Base-by-base conservation (phyloP, 23 red algal species). In the Gracilaria gracilis region DNA sequence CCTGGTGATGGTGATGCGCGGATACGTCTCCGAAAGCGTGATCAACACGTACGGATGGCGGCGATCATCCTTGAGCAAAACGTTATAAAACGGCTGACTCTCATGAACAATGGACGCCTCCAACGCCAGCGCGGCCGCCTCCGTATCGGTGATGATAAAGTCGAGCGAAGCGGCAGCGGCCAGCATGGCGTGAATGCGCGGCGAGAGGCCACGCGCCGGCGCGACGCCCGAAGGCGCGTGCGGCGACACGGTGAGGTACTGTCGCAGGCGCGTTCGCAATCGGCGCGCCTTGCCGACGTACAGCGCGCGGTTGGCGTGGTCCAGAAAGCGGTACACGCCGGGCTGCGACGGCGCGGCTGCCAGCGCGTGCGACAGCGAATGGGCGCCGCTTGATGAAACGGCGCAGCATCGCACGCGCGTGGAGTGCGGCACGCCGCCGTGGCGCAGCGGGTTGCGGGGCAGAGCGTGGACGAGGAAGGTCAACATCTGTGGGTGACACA, bases 1-100 rank as follows among this genome's bases (percentile, higher is more conserved):
- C 11, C 88, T 65, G 11, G 84, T 89, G 6, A 96, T 24, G 2
- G 74, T 11, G 40, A 96, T 54, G 59, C 89, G 81, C n/a, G 95
- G 95, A 58, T 96, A 96, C 9, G 39, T 25, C 33, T 96, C 89
- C 21, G 81, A 88, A 79, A 67, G 86, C n/a, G 89, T 93, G 31
- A 96, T 79, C 12, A 79, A 39, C 29, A 87, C 89, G 39, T 89
- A 96, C 34, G 95, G 95, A 81, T 89, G 87, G 4, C 95, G 95
- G n/a, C 87, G 86, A 70, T 96, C 95, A 61, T 96, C 95, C 49
- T 93, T 93, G 57, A 92, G 89, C 79, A 93, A 66, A 13, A 92
- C 85, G 53, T 96, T 96, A 65, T 89, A 96, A 31, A 62, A 67
- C 21, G 89, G 95, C 29, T 81, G 88, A 1, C 42, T 32, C 36